Conservation (phyloP, 805 yeast species). For the Kodamaea laetipori region DNA sequence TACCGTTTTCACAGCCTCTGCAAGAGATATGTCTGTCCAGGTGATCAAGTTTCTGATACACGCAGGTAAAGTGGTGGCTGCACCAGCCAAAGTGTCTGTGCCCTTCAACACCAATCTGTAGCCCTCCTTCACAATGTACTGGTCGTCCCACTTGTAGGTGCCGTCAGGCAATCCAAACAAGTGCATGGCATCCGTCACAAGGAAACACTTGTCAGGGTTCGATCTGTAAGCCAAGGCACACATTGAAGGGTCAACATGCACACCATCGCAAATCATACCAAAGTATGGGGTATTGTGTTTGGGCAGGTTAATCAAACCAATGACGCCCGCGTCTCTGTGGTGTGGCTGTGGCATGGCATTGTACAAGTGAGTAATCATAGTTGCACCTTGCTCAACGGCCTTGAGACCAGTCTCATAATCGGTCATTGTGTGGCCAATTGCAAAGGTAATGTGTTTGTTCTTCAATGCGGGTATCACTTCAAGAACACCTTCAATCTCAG, state of each 20-base stretch:
- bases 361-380: constrained; percentile 62
- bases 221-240: constrained; percentile 52
- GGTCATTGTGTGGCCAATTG: constrained; percentile 52
- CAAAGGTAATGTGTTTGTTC: constrained; percentile 37
- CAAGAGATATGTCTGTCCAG: constrained; percentile 52
- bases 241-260: constrained; percentile 59
- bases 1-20: constrained; percentile 56
- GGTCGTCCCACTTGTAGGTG: constrained; percentile 53
- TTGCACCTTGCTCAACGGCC: constrained; percentile 54
- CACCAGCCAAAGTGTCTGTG: constrained; percentile 61
- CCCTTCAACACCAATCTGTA: constrained; percentile 49
- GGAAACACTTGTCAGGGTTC: constrained; percentile 53
- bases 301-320: constrained; percentile 48
- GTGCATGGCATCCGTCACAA: constrained; percentile 63
- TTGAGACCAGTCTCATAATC: constrained; percentile 38
- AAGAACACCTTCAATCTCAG: constrained; percentile 50
- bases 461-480: constrained; percentile 41
- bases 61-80: constrained; percentile 56
- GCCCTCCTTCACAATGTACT: constrained; percentile 51
- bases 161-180: constrained; percentile 60
- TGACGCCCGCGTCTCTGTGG: constrained; percentile 58
- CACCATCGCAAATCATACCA: constrained; percentile 60
- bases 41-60: constrained; percentile 51
- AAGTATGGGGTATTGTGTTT: constrained; percentile 43
- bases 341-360: constrained; percentile 66